phyloP scores from a whole-genome alignment of 116 monocot genomes.

The Posidonia oceanica region DNA sequence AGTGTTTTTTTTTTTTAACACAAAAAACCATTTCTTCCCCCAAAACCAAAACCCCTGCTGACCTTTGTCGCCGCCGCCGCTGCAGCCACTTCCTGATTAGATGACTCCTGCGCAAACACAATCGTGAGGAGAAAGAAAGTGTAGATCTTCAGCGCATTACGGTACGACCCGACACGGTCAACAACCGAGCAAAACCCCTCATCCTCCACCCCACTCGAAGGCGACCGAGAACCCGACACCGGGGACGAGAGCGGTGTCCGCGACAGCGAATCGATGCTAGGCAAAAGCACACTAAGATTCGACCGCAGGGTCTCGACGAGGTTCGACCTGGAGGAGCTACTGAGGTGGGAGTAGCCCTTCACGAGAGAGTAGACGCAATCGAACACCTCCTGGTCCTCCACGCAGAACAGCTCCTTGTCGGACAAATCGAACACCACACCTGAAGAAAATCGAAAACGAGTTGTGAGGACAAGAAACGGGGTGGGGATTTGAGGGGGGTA shows the following conservation, averaged over 20 bases:
- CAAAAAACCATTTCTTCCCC: not conserved
- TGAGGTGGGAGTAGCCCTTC: slow-evolving; percentile 38
- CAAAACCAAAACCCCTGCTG: not conserved
- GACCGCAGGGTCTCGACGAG: slow-evolving; percentile 89
- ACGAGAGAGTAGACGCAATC: slow-evolving; percentile 77
- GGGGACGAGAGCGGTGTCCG: slow-evolving; percentile 18
- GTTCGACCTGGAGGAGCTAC: slow-evolving; percentile 42
- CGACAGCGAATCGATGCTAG: slow-evolving; percentile 64
- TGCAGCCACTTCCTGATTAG: slow-evolving; percentile 2
- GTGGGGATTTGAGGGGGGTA: not conserved
- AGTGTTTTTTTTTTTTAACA: not conserved
- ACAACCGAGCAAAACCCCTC: not conserved
- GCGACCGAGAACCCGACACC: not conserved
- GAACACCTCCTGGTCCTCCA: slow-evolving; percentile 88
- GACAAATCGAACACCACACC: slow-evolving; percentile 85
- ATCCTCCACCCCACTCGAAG: not conserved
- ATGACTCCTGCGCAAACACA: slow-evolving; percentile 44
- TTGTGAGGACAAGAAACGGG: not conserved
- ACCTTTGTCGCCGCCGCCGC: slow-evolving; percentile 24
- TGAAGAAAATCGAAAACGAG: slow-evolving; percentile 6
- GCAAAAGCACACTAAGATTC: slow-evolving; percentile 84
- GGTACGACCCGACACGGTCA: slow-evolving; percentile 39
- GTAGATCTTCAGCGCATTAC: slow-evolving; percentile 93
- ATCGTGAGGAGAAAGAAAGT: slow-evolving; percentile 77
- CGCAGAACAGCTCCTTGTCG: slow-evolving; percentile 80